Base-by-base conservation (phyloP, 805 yeast species). In the Jamesozyma hellenica region DNA sequence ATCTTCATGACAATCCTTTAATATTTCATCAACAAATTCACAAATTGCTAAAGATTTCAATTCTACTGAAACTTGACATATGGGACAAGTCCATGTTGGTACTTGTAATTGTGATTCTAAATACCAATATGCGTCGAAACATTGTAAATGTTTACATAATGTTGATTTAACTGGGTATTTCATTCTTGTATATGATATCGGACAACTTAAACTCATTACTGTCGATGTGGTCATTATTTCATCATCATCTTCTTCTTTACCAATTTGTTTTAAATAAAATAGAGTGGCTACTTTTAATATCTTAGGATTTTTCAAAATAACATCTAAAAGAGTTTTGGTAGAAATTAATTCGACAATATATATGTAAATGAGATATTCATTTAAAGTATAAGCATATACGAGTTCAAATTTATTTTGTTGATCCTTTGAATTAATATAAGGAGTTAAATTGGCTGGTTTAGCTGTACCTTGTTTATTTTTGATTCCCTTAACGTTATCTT, bases 21-120 rank as follows among this genome's bases (percentile, higher is more conserved):
- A 52, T 34, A 92, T 75, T n/a, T 80, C 81, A 30, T 58, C 52
- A 36, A 82, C 72, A 55, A 75, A 92, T 45, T 84, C 95, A 49
- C 84, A 85, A 0, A 87, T 65, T 0, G 82, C 78, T 39, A 92
- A 56, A 44, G 79, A 79, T 10, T 71, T 70, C 11, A 77, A 62
- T 3, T 65, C 59, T 2, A 85, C 61, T 1, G 55, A 53, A 4
- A 61, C 63, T 45, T 72, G 73, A 56, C 98, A 92, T 3, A 85
- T 68, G 0, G 96, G 96, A 54, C 98, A 92, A 35, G 64, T 64
- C 96, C 96, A 88, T 0, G 83, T 75, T 0, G 95, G 82, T 0
- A 82, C 74, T 53, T 82, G 90, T 40, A 69, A 67, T 57, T 90
- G 97, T 32, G 87, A 68, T 49, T 75, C 73, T 9, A 92, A 50